Percentiles rank a stretch among this genome's conserved stretches.
These are phyloP conservation scores for Cryptococcus jaspeensis DNA, from an alignment of 1,284 basidiomycete species.

Conservation along the genomic window DNA sequence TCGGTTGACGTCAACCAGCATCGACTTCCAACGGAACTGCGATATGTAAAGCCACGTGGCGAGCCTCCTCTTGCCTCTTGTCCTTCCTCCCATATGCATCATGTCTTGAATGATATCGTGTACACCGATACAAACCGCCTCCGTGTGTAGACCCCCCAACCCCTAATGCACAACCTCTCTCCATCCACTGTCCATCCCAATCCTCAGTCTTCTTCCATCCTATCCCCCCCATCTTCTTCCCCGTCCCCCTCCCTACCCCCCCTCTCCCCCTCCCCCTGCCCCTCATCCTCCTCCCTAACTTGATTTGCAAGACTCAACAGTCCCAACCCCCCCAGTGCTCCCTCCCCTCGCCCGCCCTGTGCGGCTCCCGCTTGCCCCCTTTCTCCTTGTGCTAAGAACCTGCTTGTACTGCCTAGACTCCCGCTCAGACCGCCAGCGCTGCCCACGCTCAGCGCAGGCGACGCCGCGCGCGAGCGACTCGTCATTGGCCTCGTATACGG, in stretches of 20 bases:
- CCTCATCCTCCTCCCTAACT: constrained; percentile 17
- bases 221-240: constrained; percentile 7
- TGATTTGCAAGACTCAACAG: constrained; percentile 34
- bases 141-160: too few relatives aligned
- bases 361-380: constrained; percentile 8
- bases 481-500: constrained; percentile 41
- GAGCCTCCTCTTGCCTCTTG: too few relatives aligned
- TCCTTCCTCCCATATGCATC: too few relatives aligned
- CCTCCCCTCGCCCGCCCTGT: constrained; percentile 11
- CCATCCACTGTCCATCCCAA: too few relatives aligned
- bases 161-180: too few relatives aligned
- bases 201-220: constrained; percentile 31
- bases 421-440: constrained; percentile 34
- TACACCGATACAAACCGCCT: too few relatives aligned
- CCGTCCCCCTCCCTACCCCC: constrained; percentile 19
- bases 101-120: too few relatives aligned
- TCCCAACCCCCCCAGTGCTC: constrained; percentile 36
- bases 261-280: constrained; percentile 8
- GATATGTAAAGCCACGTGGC: too few relatives aligned
- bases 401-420: constrained; percentile 26
- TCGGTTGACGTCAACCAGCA: too few relatives aligned
- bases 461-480: constrained; percentile 39
- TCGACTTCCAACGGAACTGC: too few relatives aligned
- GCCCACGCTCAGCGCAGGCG: constrained; percentile 44
- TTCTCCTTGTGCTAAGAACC: constrained; percentile 10